Evolutionary conservation across 139 green algal genomes (phyloP), one percentile per base, ranked within the genome.

Genomic region (Tetradesmus lagerheimii): DNA sequence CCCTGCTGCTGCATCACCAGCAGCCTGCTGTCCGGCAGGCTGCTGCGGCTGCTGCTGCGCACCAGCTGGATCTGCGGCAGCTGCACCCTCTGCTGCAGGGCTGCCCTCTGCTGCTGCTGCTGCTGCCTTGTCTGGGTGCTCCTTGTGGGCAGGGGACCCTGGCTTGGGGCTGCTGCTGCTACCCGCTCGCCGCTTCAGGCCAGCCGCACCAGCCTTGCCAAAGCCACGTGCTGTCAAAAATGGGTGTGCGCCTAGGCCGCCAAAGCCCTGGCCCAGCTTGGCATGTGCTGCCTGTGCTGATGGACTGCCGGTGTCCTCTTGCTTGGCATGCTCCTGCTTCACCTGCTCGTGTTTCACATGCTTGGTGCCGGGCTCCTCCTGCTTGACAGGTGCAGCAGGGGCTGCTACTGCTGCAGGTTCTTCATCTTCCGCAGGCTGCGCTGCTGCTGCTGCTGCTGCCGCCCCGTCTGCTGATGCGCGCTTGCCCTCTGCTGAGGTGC

Each of bases 161-260:
- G 81, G 87, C 79, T 75, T 43, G 27, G 18, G 43, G 27, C 85
- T 88, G 35, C 88, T 45, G 84, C 88, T 75, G 86, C 76, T 89
- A 50, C 57, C 81, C 88, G 78, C 71, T 75, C 34, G 50, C 41
- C 35, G 67, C 43, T 82, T 81, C 31, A 14, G 8, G 35, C 87
- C 53, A 77, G 75, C 78, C 76, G 35, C 85, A 16, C 25, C 71
- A 64, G 77, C 38, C 76, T 71, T 80, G 29, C 45, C 62, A 66
- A 85, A 83, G 0, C 53, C 14, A 2, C 38, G 76, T 18, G 76
- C 43, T 25, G n/a, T 14, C 25, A 83, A 27, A 39, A 78, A 77
- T 39, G 43, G 88, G 34, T 91, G 88, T 18, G 81, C 77, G 18
- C 74, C 53, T n/a, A 77, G 18, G 38, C 81, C 66, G 18, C 79